phyloP scores from a whole-genome alignment of 306 rosid genomes.

The Vigna reflexopilosa region DNA sequence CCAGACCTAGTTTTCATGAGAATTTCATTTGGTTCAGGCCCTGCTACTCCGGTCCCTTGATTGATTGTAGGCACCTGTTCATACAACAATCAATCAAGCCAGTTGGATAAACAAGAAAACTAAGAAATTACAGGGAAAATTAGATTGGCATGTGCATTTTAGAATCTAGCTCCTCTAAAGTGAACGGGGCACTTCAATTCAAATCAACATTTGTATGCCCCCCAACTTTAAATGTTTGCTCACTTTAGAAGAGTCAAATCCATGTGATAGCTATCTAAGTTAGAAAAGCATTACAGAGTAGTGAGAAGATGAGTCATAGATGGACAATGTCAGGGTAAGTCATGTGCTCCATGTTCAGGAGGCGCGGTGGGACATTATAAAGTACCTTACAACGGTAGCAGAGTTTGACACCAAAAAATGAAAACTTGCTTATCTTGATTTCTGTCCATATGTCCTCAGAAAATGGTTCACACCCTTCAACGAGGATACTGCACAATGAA shows the following conservation, averaged over 20 bases:
- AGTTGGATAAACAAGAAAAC: constrained; percentile 20
- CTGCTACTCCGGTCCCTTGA: constrained; percentile 69
- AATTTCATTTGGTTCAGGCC: constrained; percentile 65
- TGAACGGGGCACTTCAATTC: not conserved
- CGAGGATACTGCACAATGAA: constrained; percentile 65
- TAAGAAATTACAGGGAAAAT: not conserved
- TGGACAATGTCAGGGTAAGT: constrained; percentile 3
- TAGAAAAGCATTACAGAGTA: not conserved
- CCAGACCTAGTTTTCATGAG: constrained; percentile 67
- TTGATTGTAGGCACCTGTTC: constrained; percentile 71
- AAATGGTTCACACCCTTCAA: constrained; percentile 77
- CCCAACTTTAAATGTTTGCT: not conserved
- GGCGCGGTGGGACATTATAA: constrained; percentile 18
- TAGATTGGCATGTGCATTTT: not conserved
- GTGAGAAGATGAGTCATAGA: not conserved
- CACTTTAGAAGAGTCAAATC: not conserved
- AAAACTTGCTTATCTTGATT: constrained; percentile 64
- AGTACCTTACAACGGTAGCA: constrained; percentile 90
- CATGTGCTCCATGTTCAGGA: not conserved
- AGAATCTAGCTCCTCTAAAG: too few species aligned
- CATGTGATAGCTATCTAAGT: not conserved
- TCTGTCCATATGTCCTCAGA: constrained; percentile 90
- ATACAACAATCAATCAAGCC: constrained; percentile 39
- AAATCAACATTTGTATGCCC: too few species aligned
- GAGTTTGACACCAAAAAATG: constrained; percentile 81